Conservation (phyloP, 305 asterid genomes). For the Fraxinus xanthoxyloides region DNA sequence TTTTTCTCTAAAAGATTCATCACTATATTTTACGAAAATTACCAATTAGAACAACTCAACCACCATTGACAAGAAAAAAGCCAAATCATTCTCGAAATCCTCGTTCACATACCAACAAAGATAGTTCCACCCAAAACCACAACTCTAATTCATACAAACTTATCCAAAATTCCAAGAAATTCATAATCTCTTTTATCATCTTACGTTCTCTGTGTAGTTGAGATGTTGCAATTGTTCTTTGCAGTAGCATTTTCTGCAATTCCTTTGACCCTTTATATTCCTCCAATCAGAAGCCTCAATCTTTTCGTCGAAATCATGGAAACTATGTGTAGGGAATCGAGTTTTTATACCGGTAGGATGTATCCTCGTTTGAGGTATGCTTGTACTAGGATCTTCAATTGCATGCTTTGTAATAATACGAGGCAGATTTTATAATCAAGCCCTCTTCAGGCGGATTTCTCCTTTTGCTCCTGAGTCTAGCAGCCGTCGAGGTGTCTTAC, state of each 20-base stretch:
- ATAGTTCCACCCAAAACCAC: background rate
- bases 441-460: background rate
- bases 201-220: background rate
- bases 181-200: background rate
- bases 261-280: conserved; percentile 69
- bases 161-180: background rate
- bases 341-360: conserved; percentile 39
- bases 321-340: conserved; percentile 58
- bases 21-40: background rate
- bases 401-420: conserved; percentile 33
- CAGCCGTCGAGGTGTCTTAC: background rate
- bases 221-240: conserved; percentile 62
- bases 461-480: background rate
- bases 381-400: conserved; percentile 58
- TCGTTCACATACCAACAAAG: background rate
- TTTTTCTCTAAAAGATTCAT: background rate
- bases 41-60: background rate
- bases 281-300: conserved; percentile 68
- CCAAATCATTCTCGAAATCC: background rate
- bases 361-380: conserved; percentile 65
- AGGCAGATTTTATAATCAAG: background rate
- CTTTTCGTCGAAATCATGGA: conserved; percentile 57
- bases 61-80: background rate
- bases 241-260: conserved; percentile 70
- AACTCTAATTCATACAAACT: background rate